These are phyloP conservation scores for Paralagenidium karlingii DNA, from an alignment of 352 stramenopile genomes.

Conservation along the genomic window DNA sequence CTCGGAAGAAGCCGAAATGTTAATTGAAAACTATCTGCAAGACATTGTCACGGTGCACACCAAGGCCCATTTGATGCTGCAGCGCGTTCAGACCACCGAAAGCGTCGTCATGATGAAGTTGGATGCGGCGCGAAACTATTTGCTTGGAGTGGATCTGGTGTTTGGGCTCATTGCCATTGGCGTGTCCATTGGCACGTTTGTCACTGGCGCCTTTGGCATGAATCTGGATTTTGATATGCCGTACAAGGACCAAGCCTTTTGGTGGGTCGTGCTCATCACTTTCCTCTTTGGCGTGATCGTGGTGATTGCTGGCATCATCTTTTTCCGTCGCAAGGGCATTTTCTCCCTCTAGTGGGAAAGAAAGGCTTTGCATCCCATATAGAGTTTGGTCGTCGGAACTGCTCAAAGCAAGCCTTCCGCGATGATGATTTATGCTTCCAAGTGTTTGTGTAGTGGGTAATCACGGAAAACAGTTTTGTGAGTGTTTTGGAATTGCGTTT, in stretches of 20 bases:
- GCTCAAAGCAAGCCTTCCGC: too few species aligned
- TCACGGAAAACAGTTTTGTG: too few species aligned
- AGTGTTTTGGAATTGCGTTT: too few species aligned
- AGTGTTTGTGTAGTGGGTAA: too few species aligned
- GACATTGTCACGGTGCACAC: constrained; percentile 5
- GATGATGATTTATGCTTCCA: too few species aligned
- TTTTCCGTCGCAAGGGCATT: background rate
- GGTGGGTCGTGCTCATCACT: background rate
- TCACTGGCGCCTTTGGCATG: constrained; percentile 9
- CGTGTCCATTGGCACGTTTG: constrained; percentile 3
- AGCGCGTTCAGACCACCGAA: constrained; percentile 8
- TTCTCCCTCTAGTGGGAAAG: too few species aligned
- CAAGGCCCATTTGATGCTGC: constrained; percentile 2
- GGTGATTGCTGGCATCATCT: background rate
- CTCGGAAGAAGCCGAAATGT: constrained; percentile 3
- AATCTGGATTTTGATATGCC: constrained; percentile 5
- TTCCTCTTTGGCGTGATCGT: background rate
- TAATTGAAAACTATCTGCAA: constrained; percentile 6
- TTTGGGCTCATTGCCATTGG: background rate
- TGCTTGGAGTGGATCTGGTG: constrained; percentile 7
- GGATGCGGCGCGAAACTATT: constrained; percentile 6
- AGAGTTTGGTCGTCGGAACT: too few species aligned
- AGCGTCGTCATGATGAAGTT: constrained; percentile 11
- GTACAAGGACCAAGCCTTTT: constrained; percentile 1
- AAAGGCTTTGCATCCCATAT: too few species aligned